Evolutionary conservation across 495 filamentous ascomycete species (phyloP), one percentile per base, ranked within the genome.

Genomic region (Hypomontagnella submonticulosa): DNA sequence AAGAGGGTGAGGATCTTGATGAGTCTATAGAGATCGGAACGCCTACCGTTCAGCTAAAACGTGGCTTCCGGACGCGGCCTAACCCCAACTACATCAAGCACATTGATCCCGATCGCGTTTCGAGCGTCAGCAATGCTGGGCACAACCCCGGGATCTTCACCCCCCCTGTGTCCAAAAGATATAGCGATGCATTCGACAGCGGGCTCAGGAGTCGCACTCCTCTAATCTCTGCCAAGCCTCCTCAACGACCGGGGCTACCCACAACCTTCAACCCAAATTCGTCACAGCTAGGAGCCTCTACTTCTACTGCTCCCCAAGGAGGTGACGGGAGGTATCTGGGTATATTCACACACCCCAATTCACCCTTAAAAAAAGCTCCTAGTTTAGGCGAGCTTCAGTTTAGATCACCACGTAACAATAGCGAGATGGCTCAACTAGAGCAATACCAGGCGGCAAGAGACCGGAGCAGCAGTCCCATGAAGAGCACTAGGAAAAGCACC

Each of bases 1-100:
- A 79, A 16, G 67, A 79, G 23, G 76, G 79, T 63, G 72, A 79
- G 20, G 81, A 85, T 2, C 53, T 60, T 1, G 64, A 76, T 4
- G 83, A 84, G 47, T 81, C 79, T 47, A 87, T 96, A 9, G 85
- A 89, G 37, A 80, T 86, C 16, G 92, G 91, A 59, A 91, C 89
- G 0, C 95, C 95, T 5, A 86, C 89, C 1, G 88, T 90, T 0
- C 79, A 92, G 47, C 85, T 96, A 67, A 88, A 90, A 20, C 87
- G 90, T n/a, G 88, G 87, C 27, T 99, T 96, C 74, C 82, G 86
- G 60, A 95, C 90, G 2, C 87, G 90, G 43, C 92, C 94, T 7
- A 98, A 98, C 69, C 90, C 91, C 0, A 93, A 92, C 71, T 97
- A 97, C 76, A 75, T 87, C 44, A 87, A 85, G 48, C 88, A 96